A percentile compares a stretch with the other conserved stretches of the same genome.
These are phyloP conservation scores for Exophiala xenobiotica DNA, from an alignment of 2,329 filamentous ascomycete genomes.

Conservation along the genomic window DNA sequence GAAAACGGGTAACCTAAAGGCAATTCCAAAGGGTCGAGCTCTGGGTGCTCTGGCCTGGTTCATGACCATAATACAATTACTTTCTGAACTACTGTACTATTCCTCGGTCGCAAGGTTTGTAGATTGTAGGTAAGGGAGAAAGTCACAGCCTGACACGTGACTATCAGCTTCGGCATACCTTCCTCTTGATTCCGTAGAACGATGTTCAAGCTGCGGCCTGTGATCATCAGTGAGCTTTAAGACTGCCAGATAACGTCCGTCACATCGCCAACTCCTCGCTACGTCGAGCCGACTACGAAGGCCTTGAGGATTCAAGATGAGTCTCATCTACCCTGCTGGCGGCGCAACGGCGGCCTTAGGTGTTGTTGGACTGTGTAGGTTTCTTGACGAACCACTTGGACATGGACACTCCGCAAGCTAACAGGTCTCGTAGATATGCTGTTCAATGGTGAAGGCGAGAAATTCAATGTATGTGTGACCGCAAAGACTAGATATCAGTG, in stretches of 20 bases:
- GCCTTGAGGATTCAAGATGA: conserved; percentile 61
- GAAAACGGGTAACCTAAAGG: background rate
- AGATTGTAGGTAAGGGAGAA: background rate
- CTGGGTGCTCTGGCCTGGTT: background rate
- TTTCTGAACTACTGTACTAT: background rate
- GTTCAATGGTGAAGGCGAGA: conserved; percentile 92
- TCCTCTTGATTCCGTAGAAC: background rate
- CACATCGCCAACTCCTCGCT: no score
- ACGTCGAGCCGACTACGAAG: no score
- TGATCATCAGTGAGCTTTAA: conserved; percentile 11
- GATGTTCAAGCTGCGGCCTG: conserved; percentile 22
- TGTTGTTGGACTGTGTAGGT: conserved; percentile 77
- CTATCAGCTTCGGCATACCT: conserved; percentile 9
- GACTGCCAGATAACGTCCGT: conserved; percentile 4
- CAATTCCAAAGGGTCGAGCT: background rate
- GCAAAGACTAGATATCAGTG: background rate
- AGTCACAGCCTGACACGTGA: conserved; percentile 13
- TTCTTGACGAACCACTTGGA: background rate
- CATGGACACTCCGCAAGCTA: conserved; percentile 3
- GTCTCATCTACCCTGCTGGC: conserved; percentile 69
- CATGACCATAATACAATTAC: background rate
- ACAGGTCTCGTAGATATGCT: conserved; percentile 75
- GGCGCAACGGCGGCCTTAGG: conserved; percentile 66
- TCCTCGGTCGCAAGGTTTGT: no score
- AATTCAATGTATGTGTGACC: conserved; percentile 73